A percentile compares a stretch with the other conserved stretches of the same genome.
Conservation (phyloP, 257 asterid genomes). For the Phtheirospermum japonicum region DNA sequence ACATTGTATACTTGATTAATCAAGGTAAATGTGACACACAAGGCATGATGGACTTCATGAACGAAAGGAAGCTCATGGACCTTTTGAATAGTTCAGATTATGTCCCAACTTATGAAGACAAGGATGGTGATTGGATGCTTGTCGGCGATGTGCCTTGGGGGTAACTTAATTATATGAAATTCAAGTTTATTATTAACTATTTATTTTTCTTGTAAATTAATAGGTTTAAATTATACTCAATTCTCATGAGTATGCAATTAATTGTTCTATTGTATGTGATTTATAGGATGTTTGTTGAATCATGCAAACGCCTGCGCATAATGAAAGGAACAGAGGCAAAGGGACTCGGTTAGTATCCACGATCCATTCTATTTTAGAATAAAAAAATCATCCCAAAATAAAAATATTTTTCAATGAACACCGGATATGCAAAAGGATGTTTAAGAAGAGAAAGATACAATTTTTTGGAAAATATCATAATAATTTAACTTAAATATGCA, state of each 20-base stretch:
- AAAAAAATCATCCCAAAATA: background rate
- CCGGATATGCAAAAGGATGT: too few species aligned
- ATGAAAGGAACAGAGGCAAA: conserved; percentile 38
- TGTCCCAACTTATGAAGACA: conserved; percentile 43
- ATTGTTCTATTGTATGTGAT: background rate
- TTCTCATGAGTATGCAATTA: conserved; percentile 8
- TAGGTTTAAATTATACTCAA: background rate
- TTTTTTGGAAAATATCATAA: too few species aligned
- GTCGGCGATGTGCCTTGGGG: conserved; percentile 55
- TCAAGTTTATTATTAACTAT: background rate
- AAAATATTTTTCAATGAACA: too few species aligned
- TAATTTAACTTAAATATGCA: too few species aligned
- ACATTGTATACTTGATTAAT: background rate
- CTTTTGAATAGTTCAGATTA: conserved; percentile 36
- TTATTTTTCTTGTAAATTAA: background rate
- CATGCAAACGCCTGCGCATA: conserved; percentile 38
- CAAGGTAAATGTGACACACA: conserved; percentile 8
- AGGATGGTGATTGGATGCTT: conserved; percentile 64
- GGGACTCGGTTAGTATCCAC: conserved; percentile 28
- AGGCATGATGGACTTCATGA: conserved; percentile 40
- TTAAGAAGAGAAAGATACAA: too few species aligned
- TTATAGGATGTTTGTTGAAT: conserved; percentile 33
- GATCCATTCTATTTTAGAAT: too few species aligned
- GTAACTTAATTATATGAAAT: conserved; percentile 21
- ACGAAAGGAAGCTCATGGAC: conserved; percentile 41